Percentiles rank a stretch among this genome's conserved stretches.
phyloP scores from a whole-genome alignment of 768 basidiomycete species.

The Boletus sensibilis region DNA sequence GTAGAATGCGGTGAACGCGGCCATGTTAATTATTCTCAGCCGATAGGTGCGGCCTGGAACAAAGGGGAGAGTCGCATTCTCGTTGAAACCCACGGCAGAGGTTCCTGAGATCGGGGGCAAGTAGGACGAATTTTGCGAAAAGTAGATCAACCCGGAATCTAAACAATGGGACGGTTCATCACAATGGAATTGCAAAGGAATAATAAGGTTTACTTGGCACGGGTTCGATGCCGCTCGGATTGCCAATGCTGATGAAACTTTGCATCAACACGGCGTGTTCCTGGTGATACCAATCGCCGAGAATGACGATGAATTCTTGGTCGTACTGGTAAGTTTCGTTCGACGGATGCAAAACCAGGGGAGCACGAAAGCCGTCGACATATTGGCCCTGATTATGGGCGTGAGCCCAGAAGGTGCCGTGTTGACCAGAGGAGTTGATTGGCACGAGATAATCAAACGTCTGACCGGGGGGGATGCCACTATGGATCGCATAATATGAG shows the following conservation, averaged over 20 bases:
- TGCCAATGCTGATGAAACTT: conserved; percentile 65
- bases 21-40: conserved; percentile 82
- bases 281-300: conserved; percentile 92
- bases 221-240: conserved; percentile 86
- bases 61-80: conserved; percentile 84
- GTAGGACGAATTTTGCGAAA: conserved; percentile 72
- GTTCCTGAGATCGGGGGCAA: conserved; percentile 57
- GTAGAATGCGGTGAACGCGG: conserved; percentile 70
- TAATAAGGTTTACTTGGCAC: conserved; percentile 59
- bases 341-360: conserved; percentile 72
- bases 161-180: neutral
- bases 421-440: conserved; percentile 63
- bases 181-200: neutral
- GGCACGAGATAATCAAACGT: conserved; percentile 76
- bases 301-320: conserved; percentile 82
- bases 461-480: conserved; percentile 74
- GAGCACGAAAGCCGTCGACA: conserved; percentile 89
- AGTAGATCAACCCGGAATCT: conserved; percentile 86
- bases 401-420: conserved; percentile 84
- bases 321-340: conserved; percentile 75
- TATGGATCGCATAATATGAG: conserved; percentile 21
- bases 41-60: conserved; percentile 85
- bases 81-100: conserved; percentile 74
- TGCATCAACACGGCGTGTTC: conserved; percentile 62
- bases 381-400: conserved; percentile 80